phyloP scores from a whole-genome alignment of 805 yeast genomes.

The Ogataea allantospora region DNA sequence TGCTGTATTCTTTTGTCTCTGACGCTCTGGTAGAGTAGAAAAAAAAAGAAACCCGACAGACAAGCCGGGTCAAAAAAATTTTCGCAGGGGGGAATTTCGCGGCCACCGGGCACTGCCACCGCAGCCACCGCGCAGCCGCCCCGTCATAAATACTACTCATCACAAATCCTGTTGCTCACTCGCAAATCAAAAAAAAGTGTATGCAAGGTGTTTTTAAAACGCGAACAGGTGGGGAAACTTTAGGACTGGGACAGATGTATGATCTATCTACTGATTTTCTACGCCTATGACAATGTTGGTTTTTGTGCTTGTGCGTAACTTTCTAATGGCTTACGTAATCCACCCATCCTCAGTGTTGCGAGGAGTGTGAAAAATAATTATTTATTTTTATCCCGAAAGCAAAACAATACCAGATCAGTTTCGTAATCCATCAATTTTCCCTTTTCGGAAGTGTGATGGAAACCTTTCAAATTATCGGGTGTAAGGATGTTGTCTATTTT shows the following conservation, averaged over 20 bases:
- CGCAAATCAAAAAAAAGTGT: not conserved
- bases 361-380: not conserved
- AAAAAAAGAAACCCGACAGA: conserved; percentile 12
- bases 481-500: conserved; percentile 13
- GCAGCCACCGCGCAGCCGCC: conserved; percentile 1
- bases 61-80: conserved; percentile 13
- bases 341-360: not conserved
- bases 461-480: conserved; percentile 11
- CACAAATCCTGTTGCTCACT: conserved; percentile 1
- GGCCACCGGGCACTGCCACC: conserved; percentile 1
- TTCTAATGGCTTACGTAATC: conserved; percentile 5
- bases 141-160: conserved; percentile 1
- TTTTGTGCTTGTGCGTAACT: too few relatives aligned
- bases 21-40: conserved; percentile 11
- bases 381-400: conserved; percentile 5
- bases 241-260: too few relatives aligned
- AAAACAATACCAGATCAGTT: conserved; percentile 9
- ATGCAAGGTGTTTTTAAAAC: too few relatives aligned
- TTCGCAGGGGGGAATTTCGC: conserved; percentile 11
- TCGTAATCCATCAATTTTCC: conserved; percentile 22
- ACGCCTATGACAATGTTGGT: too few relatives aligned
- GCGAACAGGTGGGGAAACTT: too few relatives aligned
- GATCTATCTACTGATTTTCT: too few relatives aligned
- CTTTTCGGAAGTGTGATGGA: conserved; percentile 14
- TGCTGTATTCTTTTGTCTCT: conserved; percentile 13